Percentiles rank a stretch among this genome's conserved stretches.
phyloP scores from a whole-genome alignment of 2,329 filamentous ascomycete species.

The Colletotrichum sp. region DNA sequence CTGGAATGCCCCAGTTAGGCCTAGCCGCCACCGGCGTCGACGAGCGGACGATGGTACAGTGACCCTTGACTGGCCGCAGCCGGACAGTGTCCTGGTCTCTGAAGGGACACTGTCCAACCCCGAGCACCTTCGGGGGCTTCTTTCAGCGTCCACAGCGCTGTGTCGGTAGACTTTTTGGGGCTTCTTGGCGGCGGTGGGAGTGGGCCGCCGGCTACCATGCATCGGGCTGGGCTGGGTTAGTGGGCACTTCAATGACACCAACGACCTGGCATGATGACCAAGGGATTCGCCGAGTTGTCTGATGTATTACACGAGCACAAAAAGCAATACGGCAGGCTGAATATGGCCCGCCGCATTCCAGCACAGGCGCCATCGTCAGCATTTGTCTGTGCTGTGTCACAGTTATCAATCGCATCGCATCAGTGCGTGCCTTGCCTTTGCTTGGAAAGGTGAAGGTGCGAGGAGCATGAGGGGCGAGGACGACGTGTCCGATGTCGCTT shows the following conservation, averaged over 20 bases:
- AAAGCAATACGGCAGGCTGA: background rate
- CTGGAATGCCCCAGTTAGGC: background rate
- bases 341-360: background rate
- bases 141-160: background rate
- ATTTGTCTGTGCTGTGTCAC: background rate
- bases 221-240: background rate
- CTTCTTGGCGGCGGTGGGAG: background rate
- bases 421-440: background rate
- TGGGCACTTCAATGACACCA: background rate
- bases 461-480: background rate
- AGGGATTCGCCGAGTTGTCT: background rate
- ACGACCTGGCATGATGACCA: background rate
- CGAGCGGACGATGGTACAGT: background rate
- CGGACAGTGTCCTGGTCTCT: background rate
- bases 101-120: background rate
- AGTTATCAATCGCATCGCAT: slow-evolving; percentile 11
- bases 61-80: background rate
- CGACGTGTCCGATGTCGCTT: background rate
- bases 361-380: background rate
- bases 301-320: background rate
- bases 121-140: background rate
- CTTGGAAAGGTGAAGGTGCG: background rate
- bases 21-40: background rate
- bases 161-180: background rate
- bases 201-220: background rate